Base-by-base conservation (phyloP, 805 yeast genomes). In the Wickerhamomyces bovis region DNA sequence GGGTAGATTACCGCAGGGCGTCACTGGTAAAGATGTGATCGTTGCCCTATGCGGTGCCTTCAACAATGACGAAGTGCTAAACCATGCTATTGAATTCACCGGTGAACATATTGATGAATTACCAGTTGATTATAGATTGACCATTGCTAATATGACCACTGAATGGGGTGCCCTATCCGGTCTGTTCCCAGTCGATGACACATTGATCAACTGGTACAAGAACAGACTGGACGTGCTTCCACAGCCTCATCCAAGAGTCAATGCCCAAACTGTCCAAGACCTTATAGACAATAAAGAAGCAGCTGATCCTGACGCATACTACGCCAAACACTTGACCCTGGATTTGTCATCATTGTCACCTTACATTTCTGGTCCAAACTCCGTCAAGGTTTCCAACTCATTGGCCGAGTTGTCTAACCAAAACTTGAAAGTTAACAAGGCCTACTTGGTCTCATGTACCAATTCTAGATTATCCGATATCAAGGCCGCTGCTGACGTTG, bases 141-240 rank as follows among this genome's bases (percentile, higher is more conserved):
- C 97, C 26, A 90, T 90, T 55, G 97, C 98, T 44, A 90, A 90
- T 62, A 87, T 89, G 97, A 92, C 98, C 36, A 90, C 98, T 23
- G 98, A 90, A 69, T 90, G 98, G 98, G 98, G 98, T 61, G 98
- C 98, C 1, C 73, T 94, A 9, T 85, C 97, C 6, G 99, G 99
- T 38, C 72, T 94, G 48, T 94, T 94, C 80, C 98, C 99, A n/a
- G 89, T 92, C 10, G 99, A 94, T 65, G 71, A 78, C 20, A 80
- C 81, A 13, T 72, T 90, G 55, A 67, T 89, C 33, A 71, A 83
- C 49, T 94, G 90, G 83, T 94, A 94, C 69, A 73, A 81, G 50
- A 61, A 80, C 53, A 73, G 96, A 53, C 59, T 83, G 39, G 45
- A 66, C 38, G 44, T 62, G 10, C 75, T 85, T 44, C 80, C 83